Conservation (phyloP, 75 land plant species). For the Adiantum capillusveneris region DNA sequence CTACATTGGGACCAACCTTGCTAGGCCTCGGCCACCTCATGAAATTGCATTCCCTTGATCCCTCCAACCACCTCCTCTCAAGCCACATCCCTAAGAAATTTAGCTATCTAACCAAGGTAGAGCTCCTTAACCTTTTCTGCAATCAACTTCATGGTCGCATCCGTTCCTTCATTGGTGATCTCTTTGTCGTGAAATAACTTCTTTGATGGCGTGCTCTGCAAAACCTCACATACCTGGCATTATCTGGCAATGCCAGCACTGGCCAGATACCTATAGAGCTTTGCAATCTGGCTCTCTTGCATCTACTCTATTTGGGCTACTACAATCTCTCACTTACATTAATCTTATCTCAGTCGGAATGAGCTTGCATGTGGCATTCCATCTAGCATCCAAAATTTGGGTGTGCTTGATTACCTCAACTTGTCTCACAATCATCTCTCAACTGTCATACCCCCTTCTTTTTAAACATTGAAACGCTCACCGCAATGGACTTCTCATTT, state of each 20-base stretch:
- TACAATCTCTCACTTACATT: conserved; percentile 28
- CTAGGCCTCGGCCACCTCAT: conserved; percentile 22
- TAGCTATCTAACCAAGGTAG: too few relatives aligned
- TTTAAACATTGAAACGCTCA: conserved; percentile 43
- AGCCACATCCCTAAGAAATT: conserved; percentile 34
- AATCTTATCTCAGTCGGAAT: conserved; percentile 65
- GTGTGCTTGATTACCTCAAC: conserved; percentile 42
- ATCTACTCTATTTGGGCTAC: conserved; percentile 26
- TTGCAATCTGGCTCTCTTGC: conserved; percentile 25
- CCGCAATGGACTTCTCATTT: conserved; percentile 53
- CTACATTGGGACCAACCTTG: conserved; percentile 61
- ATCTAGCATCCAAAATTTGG: conserved; percentile 18
- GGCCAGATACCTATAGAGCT: conserved; percentile 56
- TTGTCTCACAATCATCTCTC: conserved; percentile 46
- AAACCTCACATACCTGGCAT: too few relatives aligned
- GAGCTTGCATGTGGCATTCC: conserved; percentile 49
- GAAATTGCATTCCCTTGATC: conserved; percentile 23
- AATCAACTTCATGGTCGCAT: conserved; percentile 26
- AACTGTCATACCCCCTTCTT: conserved; percentile 46
- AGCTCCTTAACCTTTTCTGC: too few relatives aligned
- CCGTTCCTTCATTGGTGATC: too few relatives aligned
- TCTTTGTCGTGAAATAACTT: too few relatives aligned
- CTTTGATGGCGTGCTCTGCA: conserved; percentile 30
- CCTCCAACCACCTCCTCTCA: conserved; percentile 45
- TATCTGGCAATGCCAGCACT: conserved; percentile 35